A percentile compares a stretch with the other conserved stretches of the same genome.
Conservation (phyloP, 176 grass and related monocot genomes). For the Thalia dealbata region DNA sequence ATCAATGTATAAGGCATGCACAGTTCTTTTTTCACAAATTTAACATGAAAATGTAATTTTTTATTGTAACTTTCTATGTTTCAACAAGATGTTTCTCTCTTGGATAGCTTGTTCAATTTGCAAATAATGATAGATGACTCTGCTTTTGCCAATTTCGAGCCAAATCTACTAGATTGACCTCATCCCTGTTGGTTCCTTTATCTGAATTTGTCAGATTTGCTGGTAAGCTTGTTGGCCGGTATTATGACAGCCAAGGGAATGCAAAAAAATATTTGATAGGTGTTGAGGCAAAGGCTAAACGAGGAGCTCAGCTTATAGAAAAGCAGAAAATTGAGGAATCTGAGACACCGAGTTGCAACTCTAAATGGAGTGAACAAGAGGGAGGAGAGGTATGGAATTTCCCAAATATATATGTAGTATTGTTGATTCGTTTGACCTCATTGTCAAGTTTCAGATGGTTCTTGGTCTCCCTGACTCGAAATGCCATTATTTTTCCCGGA, state of each 20-base stretch:
- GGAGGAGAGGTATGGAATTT: conserved; percentile 55
- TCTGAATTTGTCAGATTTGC: conserved; percentile 40
- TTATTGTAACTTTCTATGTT: neutral
- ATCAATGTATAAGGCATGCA: neutral
- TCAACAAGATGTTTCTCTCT: neutral
- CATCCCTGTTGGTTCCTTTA: neutral
- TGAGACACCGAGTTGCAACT: conserved; percentile 82
- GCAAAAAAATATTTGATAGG: conserved; percentile 89
- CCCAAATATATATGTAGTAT: neutral
- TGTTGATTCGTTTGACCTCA: neutral
- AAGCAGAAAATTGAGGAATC: conserved; percentile 76
- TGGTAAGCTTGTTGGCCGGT: conserved; percentile 74
- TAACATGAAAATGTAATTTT: no score
- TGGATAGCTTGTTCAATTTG: neutral
- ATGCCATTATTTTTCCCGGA: neutral
- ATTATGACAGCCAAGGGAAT: conserved; percentile 75
- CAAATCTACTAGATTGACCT: neutral
- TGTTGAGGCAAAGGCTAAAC: conserved; percentile 78
- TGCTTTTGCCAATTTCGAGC: neutral
- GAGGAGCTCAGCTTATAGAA: conserved; percentile 84
- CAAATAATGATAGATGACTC: neutral
- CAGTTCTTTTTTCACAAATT: no score
- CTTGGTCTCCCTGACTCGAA: neutral
- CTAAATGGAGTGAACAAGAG: conserved; percentile 82
- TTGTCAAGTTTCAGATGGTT: neutral